A percentile compares a stretch with the other conserved stretches of the same genome.
Conservation (phyloP, 2,329 filamentous ascomycete species). For the Grosmannia huntii region DNA sequence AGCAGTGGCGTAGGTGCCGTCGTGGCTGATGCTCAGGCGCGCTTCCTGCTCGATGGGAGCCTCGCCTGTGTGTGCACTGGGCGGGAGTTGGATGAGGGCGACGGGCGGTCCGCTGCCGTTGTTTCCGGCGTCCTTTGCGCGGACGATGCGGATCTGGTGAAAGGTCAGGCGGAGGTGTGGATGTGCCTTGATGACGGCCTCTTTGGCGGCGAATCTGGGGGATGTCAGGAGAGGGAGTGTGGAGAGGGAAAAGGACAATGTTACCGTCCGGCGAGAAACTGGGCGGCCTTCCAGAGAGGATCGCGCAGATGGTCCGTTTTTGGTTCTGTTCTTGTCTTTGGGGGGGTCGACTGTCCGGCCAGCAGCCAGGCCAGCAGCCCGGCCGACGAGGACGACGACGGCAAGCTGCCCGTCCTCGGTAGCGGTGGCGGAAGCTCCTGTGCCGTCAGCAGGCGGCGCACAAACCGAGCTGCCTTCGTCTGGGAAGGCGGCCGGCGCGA, state of each 20-base stretch:
- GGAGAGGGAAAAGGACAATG: background rate
- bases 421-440: slow-evolving; percentile 20
- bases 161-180: slow-evolving; percentile 44
- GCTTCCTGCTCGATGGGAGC: slow-evolving; percentile 30
- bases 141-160: slow-evolving; percentile 42
- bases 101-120: slow-evolving; percentile 26
- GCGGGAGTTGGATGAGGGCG: slow-evolving; percentile 23
- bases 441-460: slow-evolving; percentile 32
- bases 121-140: background rate
- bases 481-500: slow-evolving; percentile 13
- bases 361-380: slow-evolving; percentile 5
- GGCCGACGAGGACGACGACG: background rate
- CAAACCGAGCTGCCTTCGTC: slow-evolving; percentile 28
- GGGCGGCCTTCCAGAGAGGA: slow-evolving; percentile 23
- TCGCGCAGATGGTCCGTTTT: background rate
- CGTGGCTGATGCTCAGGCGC: slow-evolving; percentile 73
- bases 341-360: background rate
- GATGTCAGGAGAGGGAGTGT: background rate
- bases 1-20: slow-evolving; percentile 68
- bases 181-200: slow-evolving; percentile 62
- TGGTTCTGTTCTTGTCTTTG: background rate
- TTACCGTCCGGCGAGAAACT: slow-evolving; percentile 33
- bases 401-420: background rate
- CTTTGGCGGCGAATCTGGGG: slow-evolving; percentile 56
- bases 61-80: slow-evolving; percentile 1